Evolutionary conservation across 305 asterid genomes (phyloP), one percentile per base, ranked within the genome.

Genomic region (Fraxinus albicans): DNA sequence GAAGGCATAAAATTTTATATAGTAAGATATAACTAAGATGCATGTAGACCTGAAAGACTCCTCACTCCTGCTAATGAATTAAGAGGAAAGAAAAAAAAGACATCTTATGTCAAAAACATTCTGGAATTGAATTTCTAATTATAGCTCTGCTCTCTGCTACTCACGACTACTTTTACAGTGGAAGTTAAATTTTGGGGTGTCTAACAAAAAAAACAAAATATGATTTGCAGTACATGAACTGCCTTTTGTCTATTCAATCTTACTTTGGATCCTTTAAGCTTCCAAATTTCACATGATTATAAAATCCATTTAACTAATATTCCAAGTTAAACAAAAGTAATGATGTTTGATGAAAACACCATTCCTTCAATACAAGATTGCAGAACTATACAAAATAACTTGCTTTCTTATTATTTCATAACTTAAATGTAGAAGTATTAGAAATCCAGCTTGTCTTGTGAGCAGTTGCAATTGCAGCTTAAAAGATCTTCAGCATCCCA

Each of bases 41-140:
- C 76, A 63, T 47, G 82, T 19, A 76, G 80, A 34, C 83, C 80
- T 75, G 53, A 63, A 84, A 77, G 83, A 80, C 34, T 47, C 65
- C 73, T 21, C 73, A 65, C 34, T 23, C 74, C 38, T 58, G 29
- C 53, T 77, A 73, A 77, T 77, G 50, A n/a, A 40, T 40, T 74
- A 69, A 67, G 83, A 79, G 83, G 73, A 83, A 42, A 21, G 42
- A 60, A 36, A 23, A 23, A 63, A 77, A 13, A 9, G 75, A 29
- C 38, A 1, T 33, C 5, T 70, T 13, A 27, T 12, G 40, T 69
- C 75, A 69, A 21, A 65, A 65, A 21, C 34, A 25, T 25, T 65
- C 73, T 65, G 17, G 73, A 65, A 13, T 65, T 65, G 34, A 25
- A 65, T 23, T 65, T 65, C 34, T 65, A 25, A 65, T 9, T 65